Percentiles rank a stretch among this genome's conserved stretches.
phyloP scores from a whole-genome alignment of 805 yeast species.

The Pichia nanzhaoensis region DNA sequence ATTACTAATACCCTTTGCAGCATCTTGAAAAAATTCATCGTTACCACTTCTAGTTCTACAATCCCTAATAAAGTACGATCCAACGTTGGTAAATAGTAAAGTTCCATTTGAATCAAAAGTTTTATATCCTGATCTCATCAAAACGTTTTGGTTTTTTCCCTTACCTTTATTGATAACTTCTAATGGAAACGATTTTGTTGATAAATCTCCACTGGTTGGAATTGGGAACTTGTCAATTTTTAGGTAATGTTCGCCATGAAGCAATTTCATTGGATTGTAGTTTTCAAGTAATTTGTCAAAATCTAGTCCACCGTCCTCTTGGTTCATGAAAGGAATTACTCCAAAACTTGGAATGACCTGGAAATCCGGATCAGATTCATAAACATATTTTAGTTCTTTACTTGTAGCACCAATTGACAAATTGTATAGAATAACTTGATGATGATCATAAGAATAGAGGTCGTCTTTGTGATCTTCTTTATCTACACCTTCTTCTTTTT shows the following conservation, averaged over 20 bases:
- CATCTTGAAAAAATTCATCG: conserved; percentile 36
- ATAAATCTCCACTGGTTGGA: conserved; percentile 61
- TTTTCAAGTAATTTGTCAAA: conserved; percentile 60
- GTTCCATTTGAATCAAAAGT: conserved; percentile 63
- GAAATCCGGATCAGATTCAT: conserved; percentile 71
- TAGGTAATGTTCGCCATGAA: conserved; percentile 94
- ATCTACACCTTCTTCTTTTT: conserved; percentile 41
- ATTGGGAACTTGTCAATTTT: conserved; percentile 70
- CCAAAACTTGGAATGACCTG: conserved; percentile 87
- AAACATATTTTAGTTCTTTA: conserved; percentile 68
- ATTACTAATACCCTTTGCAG: conserved; percentile 31
- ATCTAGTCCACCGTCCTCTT: conserved; percentile 48
- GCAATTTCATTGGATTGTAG: conserved; percentile 81
- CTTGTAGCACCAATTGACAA: conserved; percentile 82
- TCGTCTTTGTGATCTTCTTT: conserved; percentile 37
- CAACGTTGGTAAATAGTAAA: conserved; percentile 71
- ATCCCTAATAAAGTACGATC: conserved; percentile 78
- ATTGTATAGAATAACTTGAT: conserved; percentile 77
- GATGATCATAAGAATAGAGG: conserved; percentile 54
- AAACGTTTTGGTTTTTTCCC: conserved; percentile 60
- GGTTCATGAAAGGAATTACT: conserved; percentile 76
- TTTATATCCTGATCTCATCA: conserved; percentile 66
- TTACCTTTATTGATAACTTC: conserved; percentile 64
- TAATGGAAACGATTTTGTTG: conserved; percentile 59
- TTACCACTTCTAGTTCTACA: conserved; percentile 52